Evolutionary conservation across 2,329 filamentous ascomycete genomes (phyloP), one percentile per base, ranked within the genome.

Genomic region (Colletotrichum gigasporum): DNA sequence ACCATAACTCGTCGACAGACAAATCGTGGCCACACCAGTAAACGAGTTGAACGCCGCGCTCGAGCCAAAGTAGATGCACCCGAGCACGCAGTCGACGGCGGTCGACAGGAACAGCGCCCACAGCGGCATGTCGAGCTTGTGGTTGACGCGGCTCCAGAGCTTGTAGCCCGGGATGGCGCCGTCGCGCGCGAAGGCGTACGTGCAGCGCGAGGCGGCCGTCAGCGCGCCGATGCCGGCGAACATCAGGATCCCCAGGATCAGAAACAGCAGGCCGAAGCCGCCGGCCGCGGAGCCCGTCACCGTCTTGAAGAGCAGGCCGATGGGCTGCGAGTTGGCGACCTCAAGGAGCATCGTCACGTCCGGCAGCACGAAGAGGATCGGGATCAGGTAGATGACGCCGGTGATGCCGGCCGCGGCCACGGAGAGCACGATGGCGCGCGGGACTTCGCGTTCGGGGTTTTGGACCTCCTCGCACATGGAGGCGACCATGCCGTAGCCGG

Each of bases 1-100:
- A 12, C 89, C 91, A 74, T 94, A 94, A 0, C 90, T 92, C 4
- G 89, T 88, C 0, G 88, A 90, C 0, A 94, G 84, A 68, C 91
- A 93, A 73, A 94, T 93, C 4, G 91, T 94, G 1, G 91, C 91
- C 1, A 93, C 91, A 26, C 91, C 91, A 0, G 91, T 94, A 76
- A 94, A 94, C 9, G 88, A 90, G 80, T 90, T 91, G 80, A 94
- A 94, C 0, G 92, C 92, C 0, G 91, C 90, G 0, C 87, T 85
- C 1, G 89, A 91, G 9, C 92, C 92, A 68, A 94, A 93, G 79
- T 92, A 94, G 75, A 94, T 93, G 68, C 92, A 83, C 0, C 91
- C 91, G 0, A 94, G 83, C 10, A 94, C 78, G 69, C 87, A 91
- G 74, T 91, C 88, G 42, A 94, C 86, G 0, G 82, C 72, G 0